Evolutionary conservation across 2,329 filamentous ascomycete genomes (phyloP), one percentile per base, ranked within the genome.

Genomic region (Proliferodiscus dingleyae): DNA sequence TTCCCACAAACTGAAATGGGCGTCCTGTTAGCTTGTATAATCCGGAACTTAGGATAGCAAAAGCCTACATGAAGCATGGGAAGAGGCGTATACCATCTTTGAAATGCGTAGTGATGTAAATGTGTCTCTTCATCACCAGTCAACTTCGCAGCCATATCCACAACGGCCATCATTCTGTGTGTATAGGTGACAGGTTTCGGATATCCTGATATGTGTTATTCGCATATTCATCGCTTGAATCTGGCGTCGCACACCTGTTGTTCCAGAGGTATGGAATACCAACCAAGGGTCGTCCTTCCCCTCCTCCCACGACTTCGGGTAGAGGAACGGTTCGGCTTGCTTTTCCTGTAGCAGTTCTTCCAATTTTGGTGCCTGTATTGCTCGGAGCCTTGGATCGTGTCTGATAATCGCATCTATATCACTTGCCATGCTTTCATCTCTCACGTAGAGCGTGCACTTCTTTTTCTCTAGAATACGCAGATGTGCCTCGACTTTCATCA

Each of bases 191-290:
- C 28, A 4, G 41, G 41, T 19, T 43, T 43, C 24, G 10, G 41
- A 32, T 37, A 24, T 18, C 36, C 47, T 40, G 28, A 30, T 41
- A 23, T 26, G 24, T 24, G 24, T 26, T 26, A 26, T 26, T 11
- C 24, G 24, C 24, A 26, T 26, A 26, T 26, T 26, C 24, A 11
- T 26, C 24, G 24, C 11, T 11, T 26, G 24, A 26, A 26, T 29
- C 30, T 37, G 23, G 22, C 19, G 26, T 15, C 30, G 6, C 16
- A 23, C 18, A 41, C 39, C 38, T 18, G 43, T 49, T 11, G 39
- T 46, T 8, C 43, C 40, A 8, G 43, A 46, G 22, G 47, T 49
- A 40, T 49, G 47, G 16, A 43, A 40, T n/a, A 30, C 29, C 13
- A 49, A 21, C n/a, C 26, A 41, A n/a, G 44, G 34, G 21, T 46